Percentiles rank a stretch among this genome's conserved stretches.
phyloP scores from a whole-genome alignment of 768 basidiomycete genomes.

The Suillus decipiens region DNA sequence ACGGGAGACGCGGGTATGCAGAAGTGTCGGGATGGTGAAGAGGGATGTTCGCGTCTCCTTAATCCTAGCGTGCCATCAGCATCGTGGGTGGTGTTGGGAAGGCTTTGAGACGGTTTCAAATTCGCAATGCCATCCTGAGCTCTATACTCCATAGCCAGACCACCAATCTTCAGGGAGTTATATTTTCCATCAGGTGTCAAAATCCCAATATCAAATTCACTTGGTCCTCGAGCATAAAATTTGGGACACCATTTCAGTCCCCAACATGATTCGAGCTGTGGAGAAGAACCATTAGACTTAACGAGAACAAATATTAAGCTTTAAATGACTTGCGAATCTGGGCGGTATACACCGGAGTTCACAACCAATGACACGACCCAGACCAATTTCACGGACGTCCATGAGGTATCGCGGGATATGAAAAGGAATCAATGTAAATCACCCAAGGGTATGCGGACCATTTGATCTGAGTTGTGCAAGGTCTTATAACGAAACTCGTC shows the following conservation, averaged over 20 bases:
- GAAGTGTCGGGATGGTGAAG: background rate
- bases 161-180: background rate
- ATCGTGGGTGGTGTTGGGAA: background rate
- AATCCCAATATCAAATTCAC: conserved; percentile 12
- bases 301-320: background rate
- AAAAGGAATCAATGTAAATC: conserved; percentile 16
- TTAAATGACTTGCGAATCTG: conserved; percentile 25
- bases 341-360: conserved; percentile 33
- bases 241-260: conserved; percentile 32
- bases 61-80: background rate
- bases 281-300: conserved; percentile 1
- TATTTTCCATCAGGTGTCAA: conserved; percentile 5
- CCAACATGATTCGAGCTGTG: conserved; percentile 32
- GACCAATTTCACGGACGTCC: conserved; percentile 17
- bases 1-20: background rate
- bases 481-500: conserved; percentile 28
- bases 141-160: background rate
- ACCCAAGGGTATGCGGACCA: conserved; percentile 18
- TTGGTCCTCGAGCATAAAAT: conserved; percentile 27
- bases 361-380: conserved; percentile 29
- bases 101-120: background rate
- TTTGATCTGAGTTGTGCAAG: conserved; percentile 8
- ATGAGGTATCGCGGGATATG: conserved; percentile 21
- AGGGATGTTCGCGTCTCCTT: background rate
- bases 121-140: background rate